phyloP scores from a whole-genome alignment of 2,329 filamentous ascomycete species.

The Penicillium paneum region DNA sequence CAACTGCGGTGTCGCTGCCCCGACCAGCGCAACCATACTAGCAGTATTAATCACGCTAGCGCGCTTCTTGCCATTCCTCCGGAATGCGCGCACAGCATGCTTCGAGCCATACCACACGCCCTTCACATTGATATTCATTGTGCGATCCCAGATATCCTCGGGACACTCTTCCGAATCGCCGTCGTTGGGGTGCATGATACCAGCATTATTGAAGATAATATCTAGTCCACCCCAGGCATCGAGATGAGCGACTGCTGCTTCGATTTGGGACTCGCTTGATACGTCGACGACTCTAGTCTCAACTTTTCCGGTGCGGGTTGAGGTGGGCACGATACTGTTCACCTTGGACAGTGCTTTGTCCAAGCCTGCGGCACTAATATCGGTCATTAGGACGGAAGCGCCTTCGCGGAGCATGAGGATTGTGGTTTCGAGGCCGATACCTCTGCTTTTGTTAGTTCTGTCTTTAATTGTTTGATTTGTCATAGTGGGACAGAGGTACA shows the following conservation, averaged over 20 bases:
- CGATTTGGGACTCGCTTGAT: slow-evolving; percentile 75
- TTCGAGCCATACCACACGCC: slow-evolving; percentile 94
- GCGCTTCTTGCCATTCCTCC: slow-evolving; percentile 72
- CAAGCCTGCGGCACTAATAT: slow-evolving; percentile 75
- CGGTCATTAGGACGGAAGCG: slow-evolving; percentile 78
- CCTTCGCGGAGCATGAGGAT: slow-evolving; percentile 89
- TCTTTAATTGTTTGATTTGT: not conserved
- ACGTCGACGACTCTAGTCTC: slow-evolving; percentile 58
- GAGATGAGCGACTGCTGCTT: slow-evolving; percentile 68
- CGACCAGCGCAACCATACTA: slow-evolving; percentile 81
- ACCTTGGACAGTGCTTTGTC: slow-evolving; percentile 74
- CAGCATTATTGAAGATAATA: slow-evolving; percentile 95
- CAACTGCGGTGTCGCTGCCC: slow-evolving; percentile 81
- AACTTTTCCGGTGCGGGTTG: slow-evolving; percentile 16
- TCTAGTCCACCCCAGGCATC: slow-evolving; percentile 86
- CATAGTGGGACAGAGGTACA: not conserved
- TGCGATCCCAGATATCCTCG: slow-evolving; percentile 90
- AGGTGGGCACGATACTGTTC: slow-evolving; percentile 64
- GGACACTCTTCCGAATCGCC: slow-evolving; percentile 78
- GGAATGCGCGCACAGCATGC: slow-evolving; percentile 79
- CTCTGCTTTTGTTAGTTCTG: slow-evolving; percentile 46
- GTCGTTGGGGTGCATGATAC: slow-evolving; percentile 88
- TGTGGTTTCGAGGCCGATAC: slow-evolving; percentile 87
- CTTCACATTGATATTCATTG: slow-evolving; percentile 93
- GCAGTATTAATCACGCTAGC: slow-evolving; percentile 91